Base-by-base conservation (phyloP, 2,329 filamentous ascomycete species). In the Pleoardoris graminearum region DNA sequence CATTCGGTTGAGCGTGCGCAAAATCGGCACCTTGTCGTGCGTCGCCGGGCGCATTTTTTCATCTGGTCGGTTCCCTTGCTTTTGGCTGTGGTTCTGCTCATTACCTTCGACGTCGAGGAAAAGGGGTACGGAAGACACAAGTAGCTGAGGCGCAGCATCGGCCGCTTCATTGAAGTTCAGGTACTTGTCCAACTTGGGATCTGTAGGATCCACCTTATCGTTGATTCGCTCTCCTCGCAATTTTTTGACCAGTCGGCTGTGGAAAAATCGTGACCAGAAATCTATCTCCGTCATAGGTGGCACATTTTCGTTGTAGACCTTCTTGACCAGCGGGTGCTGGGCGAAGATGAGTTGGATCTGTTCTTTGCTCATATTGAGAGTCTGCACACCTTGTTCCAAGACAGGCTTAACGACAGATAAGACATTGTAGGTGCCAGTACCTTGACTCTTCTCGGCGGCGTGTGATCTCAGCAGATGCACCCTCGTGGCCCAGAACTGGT, bases 251-350 rank as follows among this genome's bases (percentile, higher is more conserved):
- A 99, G 78, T 51, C 89, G 85, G 72, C 91, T 96, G 55, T 92
- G 85, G 71, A 99, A 97, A 75, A 99, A 99, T 12, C 90, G 84
- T 5, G 89, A 89, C 92, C 93, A 99, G 70, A 99, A 99, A 44
- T 90, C 85, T 50, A 81, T 80, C 65, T 96, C 90, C 22, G 82
- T 85, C 33, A 95, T 75, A 4, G 90, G 91, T 0, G 72, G 72
- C 3, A 97, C 91, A 60, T 92, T 91, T 68, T 97, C 92, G 68
- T 97, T 91, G 73, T 97, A 97, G 6, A 96, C 89, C 17, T 86
- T 85, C 70, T 90, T 89, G 53, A 99, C 88, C 0, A 99, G 80
- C 1, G 94, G 91, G 72, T 99, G 93, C 71, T 97, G 94, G 54
- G 84, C 86, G 74, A 99, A 92, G 48, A 99, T 94, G 68, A 96